Evolutionary conservation across 2,329 filamentous ascomycete species (phyloP).

Genomic region (Penicillium sp.): DNA sequence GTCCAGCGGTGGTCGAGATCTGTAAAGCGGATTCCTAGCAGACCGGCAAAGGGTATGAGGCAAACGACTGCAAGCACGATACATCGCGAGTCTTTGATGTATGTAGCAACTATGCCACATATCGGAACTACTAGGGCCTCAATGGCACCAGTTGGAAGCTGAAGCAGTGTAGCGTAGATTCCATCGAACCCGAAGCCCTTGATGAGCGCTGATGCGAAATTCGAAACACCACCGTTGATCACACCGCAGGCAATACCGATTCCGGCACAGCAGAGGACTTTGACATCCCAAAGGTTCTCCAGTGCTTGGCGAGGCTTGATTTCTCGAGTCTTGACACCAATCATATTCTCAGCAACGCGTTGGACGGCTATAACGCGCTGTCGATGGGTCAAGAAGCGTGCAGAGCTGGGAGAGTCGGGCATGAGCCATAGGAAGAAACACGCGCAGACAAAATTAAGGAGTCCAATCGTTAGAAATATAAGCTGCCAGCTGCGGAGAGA

Average conservation of each 20-base stretch:
- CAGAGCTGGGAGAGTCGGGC: conserved; percentile 41
- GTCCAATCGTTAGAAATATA: conserved; percentile 45
- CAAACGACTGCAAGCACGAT: conserved; percentile 32
- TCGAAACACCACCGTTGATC: conserved; percentile 53
- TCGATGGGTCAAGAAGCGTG: conserved; percentile 41
- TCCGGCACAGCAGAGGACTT: conserved; percentile 40
- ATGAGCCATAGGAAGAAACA: conserved; percentile 35
- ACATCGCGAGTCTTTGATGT: conserved; percentile 44
- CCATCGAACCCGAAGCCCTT: conserved; percentile 44
- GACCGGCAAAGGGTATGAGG: conserved; percentile 44
- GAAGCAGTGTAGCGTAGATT: conserved; percentile 34
- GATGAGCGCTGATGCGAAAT: conserved; percentile 51
- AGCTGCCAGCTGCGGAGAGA: conserved; percentile 39
- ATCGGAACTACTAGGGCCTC: conserved; percentile 32
- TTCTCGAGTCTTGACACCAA: conserved; percentile 41
- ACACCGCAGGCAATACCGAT: conserved; percentile 49
- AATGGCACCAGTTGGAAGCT: conserved; percentile 37
- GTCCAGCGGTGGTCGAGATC: conserved; percentile 49
- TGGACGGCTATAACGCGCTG: conserved; percentile 44
- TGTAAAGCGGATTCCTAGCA: conserved; percentile 54
- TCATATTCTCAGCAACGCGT: conserved; percentile 45
- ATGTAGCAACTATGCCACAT: conserved; percentile 47
- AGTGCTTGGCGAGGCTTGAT: conserved; percentile 38
- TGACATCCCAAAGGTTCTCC: conserved; percentile 44
- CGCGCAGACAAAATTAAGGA: conserved; percentile 48